Evolutionary conservation across 345 rosid species (phyloP).

Genomic region (Sisymbrium altissimum): DNA sequence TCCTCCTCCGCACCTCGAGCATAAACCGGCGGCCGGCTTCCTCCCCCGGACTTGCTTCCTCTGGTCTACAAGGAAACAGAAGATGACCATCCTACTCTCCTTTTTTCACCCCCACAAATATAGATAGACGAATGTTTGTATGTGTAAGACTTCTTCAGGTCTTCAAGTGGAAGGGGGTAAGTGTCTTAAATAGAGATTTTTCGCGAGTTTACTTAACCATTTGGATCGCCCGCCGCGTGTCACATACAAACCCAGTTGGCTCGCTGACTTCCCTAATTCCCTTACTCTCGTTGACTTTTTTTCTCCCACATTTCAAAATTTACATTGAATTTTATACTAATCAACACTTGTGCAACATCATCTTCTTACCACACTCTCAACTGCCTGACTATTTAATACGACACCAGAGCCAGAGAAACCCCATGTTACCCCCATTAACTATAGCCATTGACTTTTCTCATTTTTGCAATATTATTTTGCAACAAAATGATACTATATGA

Average conservation of each 20-base stretch:
- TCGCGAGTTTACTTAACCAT: background rate
- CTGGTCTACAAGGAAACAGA: slow-evolving; percentile 90
- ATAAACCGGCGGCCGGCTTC: slow-evolving; percentile 88
- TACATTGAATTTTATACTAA: slow-evolving; percentile 6
- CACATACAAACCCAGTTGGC: slow-evolving; percentile 18
- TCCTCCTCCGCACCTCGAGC: slow-evolving; percentile 92
- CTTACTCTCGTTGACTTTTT: slow-evolving; percentile 16
- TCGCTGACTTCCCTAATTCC: slow-evolving; percentile 9
- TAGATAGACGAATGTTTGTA: background rate
- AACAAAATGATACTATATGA: background rate
- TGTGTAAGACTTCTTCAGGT: background rate
- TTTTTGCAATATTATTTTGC: background rate
- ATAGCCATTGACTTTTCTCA: slow-evolving; percentile 11
- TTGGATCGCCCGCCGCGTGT: slow-evolving; percentile 20
- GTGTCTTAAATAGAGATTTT: slow-evolving; percentile 21
- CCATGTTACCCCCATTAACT: slow-evolving; percentile 25
- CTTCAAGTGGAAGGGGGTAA: background rate
- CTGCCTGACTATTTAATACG: slow-evolving; percentile 16
- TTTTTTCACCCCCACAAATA: background rate
- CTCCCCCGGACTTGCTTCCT: slow-evolving; percentile 61
- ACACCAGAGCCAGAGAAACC: slow-evolving; percentile 7
- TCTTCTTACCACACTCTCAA: slow-evolving; percentile 16
- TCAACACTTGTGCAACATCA: slow-evolving; percentile 23
- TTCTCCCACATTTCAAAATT: background rate
- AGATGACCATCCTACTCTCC: slow-evolving; percentile 39